phyloP scores from a whole-genome alignment of 768 basidiomycete species.

The Termitomyces sp. region DNA sequence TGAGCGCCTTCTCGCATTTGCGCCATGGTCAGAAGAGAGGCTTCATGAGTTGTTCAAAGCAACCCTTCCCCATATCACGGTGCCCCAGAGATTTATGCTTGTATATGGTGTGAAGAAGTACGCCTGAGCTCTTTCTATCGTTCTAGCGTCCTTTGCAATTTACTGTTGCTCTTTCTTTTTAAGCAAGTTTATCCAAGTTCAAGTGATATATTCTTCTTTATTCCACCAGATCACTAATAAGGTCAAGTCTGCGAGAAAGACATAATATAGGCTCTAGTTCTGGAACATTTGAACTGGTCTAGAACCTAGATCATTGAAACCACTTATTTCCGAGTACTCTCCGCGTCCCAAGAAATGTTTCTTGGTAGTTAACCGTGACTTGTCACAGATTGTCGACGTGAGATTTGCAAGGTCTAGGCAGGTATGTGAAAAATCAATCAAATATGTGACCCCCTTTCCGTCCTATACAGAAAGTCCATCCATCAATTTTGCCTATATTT shows the following conservation, averaged over 20 bases:
- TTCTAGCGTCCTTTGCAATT: background rate
- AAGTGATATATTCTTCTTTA: background rate
- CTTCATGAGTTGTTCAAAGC: constrained; percentile 3
- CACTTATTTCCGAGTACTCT: too few species aligned
- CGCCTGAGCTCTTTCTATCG: background rate
- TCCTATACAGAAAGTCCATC: too few species aligned
- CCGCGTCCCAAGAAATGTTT: too few species aligned
- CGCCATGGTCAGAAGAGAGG: constrained; percentile 1
- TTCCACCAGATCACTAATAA: background rate
- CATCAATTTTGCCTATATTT: too few species aligned
- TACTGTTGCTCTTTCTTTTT: background rate
- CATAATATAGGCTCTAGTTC: background rate
- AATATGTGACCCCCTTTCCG: too few species aligned
- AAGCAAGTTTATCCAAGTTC: background rate
- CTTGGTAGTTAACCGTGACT: background rate
- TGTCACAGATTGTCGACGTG: too few species aligned
- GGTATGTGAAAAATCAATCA: too few species aligned
- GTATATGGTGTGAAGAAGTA: background rate
- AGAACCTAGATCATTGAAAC: background rate
- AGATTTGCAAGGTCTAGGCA: too few species aligned
- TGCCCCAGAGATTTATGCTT: constrained; percentile 2
- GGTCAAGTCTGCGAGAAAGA: background rate
- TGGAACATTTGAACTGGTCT: background rate
- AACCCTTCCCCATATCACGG: background rate
- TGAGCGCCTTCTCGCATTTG: background rate